Evolutionary conservation across 2,329 filamentous ascomycete genomes (phyloP), one percentile per base, ranked within the genome.

Genomic region (Fonsecaea multimorphosa): DNA sequence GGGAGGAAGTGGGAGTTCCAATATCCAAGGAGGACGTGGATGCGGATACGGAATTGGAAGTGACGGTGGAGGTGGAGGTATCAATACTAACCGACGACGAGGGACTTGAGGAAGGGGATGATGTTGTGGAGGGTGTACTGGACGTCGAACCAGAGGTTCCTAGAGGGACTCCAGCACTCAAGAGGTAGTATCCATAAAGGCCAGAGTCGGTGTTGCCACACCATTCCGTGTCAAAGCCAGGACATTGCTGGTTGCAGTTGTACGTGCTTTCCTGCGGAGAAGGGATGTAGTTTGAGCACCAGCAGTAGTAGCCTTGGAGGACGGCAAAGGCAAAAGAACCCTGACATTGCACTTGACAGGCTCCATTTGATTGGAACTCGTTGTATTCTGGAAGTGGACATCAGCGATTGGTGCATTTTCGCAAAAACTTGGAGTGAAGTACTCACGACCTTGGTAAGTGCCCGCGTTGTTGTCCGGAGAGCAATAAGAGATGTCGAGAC

Each of bases 241-340:
- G 81, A 61, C 82, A 84, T 22, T 67, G 54, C 46, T 76, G 71
- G 61, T 76, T 72, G 72, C 82, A 84, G 5, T 78, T 68, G 1
- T 73, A 72, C 3, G 73, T 72, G 53, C 73, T 75, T 7, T 75
- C 75, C 6, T 74, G 77, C 40, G 75, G 66, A 7, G 76, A 74
- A 1, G 82, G 82, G 12, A 74, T 74, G 58, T 81, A 78, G 65
- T 83, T 79, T 8, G 81, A 80, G 71, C 82, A 84, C 81, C 82
- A 84, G 72, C 82, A 84, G 19, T 74, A 72, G 60, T 79, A 76
- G n/a, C 74, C 78, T 69, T 81, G 80, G 9, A 83, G 63, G 40
- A 84, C 75, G 14, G 77, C 81, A 64, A 82, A 80, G 2, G 80
- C 81, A 69, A 81, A 83, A 34, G 76, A 72, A 24, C 70, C 70